Conservation (phyloP, 371 early-diverging fungal species). For the Nematocida major region DNA sequence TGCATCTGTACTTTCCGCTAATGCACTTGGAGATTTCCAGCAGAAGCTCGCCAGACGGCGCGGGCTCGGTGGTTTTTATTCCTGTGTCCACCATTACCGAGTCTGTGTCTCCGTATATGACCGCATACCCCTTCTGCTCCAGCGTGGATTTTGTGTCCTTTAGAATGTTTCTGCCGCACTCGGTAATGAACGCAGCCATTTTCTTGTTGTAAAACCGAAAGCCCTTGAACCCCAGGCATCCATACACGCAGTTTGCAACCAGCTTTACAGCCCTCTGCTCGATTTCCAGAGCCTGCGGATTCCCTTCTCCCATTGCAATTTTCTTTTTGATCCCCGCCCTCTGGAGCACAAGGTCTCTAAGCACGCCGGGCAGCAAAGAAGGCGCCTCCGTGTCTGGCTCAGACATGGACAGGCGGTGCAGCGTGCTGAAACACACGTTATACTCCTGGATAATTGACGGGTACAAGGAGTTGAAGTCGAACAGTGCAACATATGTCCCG, state of each 20-base stretch:
- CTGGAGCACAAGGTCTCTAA: constrained; percentile 79
- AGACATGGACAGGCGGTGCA: neutral
- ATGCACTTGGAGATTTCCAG: constrained; percentile 73
- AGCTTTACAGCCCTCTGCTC: constrained; percentile 92
- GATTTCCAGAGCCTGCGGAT: constrained; percentile 72
- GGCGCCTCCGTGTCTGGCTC: neutral
- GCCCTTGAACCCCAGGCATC: constrained; percentile 86
- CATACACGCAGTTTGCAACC: constrained; percentile 98
- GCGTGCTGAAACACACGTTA: constrained; percentile 96
- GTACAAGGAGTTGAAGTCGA: constrained; percentile 99
- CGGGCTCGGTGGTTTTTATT: constrained; percentile 67
- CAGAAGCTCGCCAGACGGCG: constrained; percentile 69
- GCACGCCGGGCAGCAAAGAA: constrained; percentile 74
- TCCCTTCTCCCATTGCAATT: constrained; percentile 68
- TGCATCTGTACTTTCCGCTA: constrained; percentile 77
- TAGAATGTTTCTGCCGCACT: constrained; percentile 89
- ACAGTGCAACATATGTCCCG: constrained; percentile 74
- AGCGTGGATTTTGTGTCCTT: constrained; percentile 74
- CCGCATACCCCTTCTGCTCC: constrained; percentile 63
- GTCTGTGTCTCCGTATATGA: constrained; percentile 99
- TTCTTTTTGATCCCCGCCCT: constrained; percentile 76
- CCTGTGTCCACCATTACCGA: constrained; percentile 97
- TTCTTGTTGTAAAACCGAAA: constrained; percentile 95
- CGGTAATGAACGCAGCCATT: constrained; percentile 90
- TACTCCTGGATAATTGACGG: constrained; percentile 99